Conservation (phyloP, 2,329 filamentous ascomycete species). For the Hirsutella rhossiliensis region DNA sequence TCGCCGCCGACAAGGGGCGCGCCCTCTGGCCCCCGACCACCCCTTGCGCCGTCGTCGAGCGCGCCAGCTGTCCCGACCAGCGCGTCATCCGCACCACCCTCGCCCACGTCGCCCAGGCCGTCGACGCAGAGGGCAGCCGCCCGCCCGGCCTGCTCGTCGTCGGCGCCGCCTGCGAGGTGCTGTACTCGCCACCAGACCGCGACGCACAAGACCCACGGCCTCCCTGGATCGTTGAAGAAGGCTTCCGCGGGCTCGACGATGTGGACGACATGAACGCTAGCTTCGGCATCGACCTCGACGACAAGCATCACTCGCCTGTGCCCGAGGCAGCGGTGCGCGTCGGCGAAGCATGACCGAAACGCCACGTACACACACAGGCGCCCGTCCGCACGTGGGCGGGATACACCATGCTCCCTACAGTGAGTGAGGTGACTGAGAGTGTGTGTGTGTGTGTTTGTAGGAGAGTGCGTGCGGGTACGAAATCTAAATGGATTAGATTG, state of each 20-base stretch:
- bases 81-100: constrained; percentile 83
- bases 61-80: constrained; percentile 90
- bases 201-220: constrained; percentile 46
- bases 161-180: constrained; percentile 69
- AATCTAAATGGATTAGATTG: no score
- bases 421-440: no score
- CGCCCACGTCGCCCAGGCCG: constrained; percentile 63
- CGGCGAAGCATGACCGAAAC: no score
- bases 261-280: constrained; percentile 7
- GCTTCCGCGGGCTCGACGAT: constrained; percentile 61
- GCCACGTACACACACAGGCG: no score
- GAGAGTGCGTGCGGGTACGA: no score
- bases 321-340: no score
- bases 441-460: no score
- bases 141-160: constrained; percentile 84
- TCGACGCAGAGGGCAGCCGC: constrained; percentile 79
- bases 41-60: constrained; percentile 85
- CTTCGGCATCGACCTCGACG: not conserved
- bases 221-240: constrained; percentile 79
- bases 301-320: not conserved
- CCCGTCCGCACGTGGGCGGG: no score
- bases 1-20: constrained; percentile 12
- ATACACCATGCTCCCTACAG: no score
- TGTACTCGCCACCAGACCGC: constrained; percentile 35
- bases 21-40: constrained; percentile 60